phyloP scores from a whole-genome alignment of 306 rosid species.

The Astragalus glycyphyllos region DNA sequence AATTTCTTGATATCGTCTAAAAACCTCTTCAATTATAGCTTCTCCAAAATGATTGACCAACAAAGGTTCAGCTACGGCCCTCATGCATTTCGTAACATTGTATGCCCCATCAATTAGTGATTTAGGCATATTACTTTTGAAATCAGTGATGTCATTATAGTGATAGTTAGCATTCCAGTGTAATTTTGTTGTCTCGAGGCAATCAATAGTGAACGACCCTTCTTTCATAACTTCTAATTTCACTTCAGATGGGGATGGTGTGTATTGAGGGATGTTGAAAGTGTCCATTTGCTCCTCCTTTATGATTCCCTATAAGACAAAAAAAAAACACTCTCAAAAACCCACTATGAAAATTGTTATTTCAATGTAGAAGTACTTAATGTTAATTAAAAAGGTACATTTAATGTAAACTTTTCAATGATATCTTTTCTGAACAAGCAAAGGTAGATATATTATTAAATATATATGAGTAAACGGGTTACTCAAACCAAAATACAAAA shows the following conservation, averaged over 20 bases:
- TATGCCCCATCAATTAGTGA: conserved; percentile 24
- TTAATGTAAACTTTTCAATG: too few species aligned
- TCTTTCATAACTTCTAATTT: conserved; percentile 52
- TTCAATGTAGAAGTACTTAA: too few species aligned
- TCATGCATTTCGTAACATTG: conserved; percentile 49
- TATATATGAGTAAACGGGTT: too few species aligned
- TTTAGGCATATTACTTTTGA: background rate
- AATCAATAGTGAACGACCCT: conserved; percentile 54
- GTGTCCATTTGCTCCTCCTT: conserved; percentile 53
- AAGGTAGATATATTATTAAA: too few species aligned
- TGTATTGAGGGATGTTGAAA: conserved; percentile 64
- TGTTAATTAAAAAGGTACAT: too few species aligned
- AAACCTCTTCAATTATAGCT: conserved; percentile 52
- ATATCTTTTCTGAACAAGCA: too few species aligned
- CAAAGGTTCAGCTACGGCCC: conserved; percentile 60
- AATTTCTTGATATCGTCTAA: conserved; percentile 39
- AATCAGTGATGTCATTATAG: conserved; percentile 19
- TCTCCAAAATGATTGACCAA: conserved; percentile 52
- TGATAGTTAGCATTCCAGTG: conserved; percentile 47
- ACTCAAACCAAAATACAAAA: too few species aligned
- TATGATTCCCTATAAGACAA: conserved; percentile 43
- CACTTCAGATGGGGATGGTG: conserved; percentile 59
- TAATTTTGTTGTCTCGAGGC: conserved; percentile 37
- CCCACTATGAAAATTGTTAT: too few species aligned
- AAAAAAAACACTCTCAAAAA: background rate